Evolutionary conservation across 228 moss, liverwort and hornwort species (phyloP).

Genomic region (Sphagnum magellanicum): DNA sequence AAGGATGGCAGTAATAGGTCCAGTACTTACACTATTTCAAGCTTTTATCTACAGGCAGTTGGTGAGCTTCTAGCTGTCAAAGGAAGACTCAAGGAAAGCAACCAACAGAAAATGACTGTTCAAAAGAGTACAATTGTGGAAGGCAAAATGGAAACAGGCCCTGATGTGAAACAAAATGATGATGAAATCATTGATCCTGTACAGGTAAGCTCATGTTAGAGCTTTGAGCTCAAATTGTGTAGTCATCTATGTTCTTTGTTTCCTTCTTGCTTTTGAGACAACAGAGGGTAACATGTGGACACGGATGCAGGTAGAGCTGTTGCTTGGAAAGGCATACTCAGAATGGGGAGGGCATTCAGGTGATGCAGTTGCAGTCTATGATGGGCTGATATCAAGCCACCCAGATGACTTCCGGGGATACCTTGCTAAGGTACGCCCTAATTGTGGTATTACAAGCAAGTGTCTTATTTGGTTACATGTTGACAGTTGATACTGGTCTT

Average conservation of each 20-base stretch:
- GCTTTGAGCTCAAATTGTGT: neutral
- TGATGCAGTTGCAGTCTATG: constrained; percentile 83
- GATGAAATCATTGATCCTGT: constrained; percentile 71
- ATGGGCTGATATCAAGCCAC: constrained; percentile 61
- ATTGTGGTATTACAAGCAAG: neutral
- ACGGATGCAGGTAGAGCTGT: constrained; percentile 64
- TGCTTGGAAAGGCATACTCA: constrained; percentile 85
- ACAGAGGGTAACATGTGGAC: neutral
- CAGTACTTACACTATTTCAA: too few relatives aligned
- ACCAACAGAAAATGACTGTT: constrained; percentile 14
- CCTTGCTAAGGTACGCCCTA: constrained; percentile 65
- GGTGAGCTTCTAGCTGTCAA: constrained; percentile 85
- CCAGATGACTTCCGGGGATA: constrained; percentile 88
- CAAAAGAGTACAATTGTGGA: constrained; percentile 1
- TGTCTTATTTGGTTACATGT: neutral
- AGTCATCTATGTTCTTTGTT: neutral
- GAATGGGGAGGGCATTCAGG: constrained; percentile 81
- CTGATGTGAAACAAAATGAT: constrained; percentile 7
- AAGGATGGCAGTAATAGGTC: neutral
- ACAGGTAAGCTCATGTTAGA: constrained; percentile 29
- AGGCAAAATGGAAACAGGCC: neutral
- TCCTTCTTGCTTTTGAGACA: neutral
- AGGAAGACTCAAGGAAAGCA: constrained; percentile 42
- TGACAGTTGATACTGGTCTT: neutral
- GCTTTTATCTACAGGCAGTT: constrained; percentile 45